Evolutionary conservation across 768 basidiomycete species (phyloP), one percentile per base, ranked within the genome.

Genomic region (Termitomyces eurrhizus): DNA sequence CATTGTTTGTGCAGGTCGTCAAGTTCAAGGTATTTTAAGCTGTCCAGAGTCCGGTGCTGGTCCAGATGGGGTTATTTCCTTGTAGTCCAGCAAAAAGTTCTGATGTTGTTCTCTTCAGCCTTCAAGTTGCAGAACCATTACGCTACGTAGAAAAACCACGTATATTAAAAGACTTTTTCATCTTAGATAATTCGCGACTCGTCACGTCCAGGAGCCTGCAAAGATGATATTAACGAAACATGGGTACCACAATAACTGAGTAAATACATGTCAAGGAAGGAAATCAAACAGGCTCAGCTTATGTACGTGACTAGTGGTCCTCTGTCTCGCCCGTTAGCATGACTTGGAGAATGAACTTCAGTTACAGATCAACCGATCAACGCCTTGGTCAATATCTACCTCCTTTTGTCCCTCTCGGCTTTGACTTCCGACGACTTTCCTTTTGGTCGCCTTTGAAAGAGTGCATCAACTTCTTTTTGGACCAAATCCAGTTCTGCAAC

Each of bases 351-450:
- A 53, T 24, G 11, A 53, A 37, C 37, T 53, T 53, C 8, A 37
- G 26, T 53, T 53, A 29, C 29, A 1, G n/a, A n/a, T n/a, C n/a
- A 29, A 29, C 29, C 29, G 65, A 13, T 67, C 56, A n/a, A 48
- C 11, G 2, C 48, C 55, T 18, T 32, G 48, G 48, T 14, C 21
- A 67, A 46, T 7, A 58, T 56, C 21, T 59, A 35, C 57, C 13
- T 26, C 18, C 8, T 21, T 24, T 11, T 35, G 21, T 21, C 7
- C 4, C 14, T 49, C 29, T 62, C 32, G 8, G 4, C n/a, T 29
- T 55, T 29, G 1, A 42, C 1, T 21, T 44, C 21, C 21, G 21
- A 21, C 21, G 21, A 21, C 21, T 21, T 21, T 21, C n/a, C 14
- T 7, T 42, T 39, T 39, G 7, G 11, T 45, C 26, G 37, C 53